A percentile compares a stretch with the other conserved stretches of the same genome.
phyloP scores from a whole-genome alignment of 1,284 basidiomycete genomes.

The Sporisorium iseilematis-ciliati region DNA sequence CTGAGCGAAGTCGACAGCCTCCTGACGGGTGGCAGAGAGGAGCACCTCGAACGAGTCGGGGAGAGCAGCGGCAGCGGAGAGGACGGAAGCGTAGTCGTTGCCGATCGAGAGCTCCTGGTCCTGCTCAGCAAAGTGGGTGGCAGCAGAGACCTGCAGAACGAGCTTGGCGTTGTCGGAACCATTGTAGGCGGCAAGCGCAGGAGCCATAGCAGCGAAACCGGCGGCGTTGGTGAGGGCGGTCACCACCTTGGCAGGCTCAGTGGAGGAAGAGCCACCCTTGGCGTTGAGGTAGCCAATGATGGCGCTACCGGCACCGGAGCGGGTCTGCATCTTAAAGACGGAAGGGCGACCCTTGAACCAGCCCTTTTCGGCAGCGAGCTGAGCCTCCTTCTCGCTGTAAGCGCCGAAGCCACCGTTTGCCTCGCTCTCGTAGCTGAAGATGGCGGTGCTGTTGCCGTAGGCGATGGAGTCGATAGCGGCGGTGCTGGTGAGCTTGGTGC shows the following conservation, averaged over 20 bases:
- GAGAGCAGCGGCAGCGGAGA: conserved; percentile 61
- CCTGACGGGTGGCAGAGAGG: conserved; percentile 62
- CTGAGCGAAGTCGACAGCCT: conserved; percentile 65
- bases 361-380: conserved; percentile 39
- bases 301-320: conserved; percentile 76
- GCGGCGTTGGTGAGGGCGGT: conserved; percentile 66
- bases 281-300: conserved; percentile 65
- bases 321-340: conserved; percentile 68
- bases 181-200: conserved; percentile 57
- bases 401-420: conserved; percentile 64
- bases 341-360: conserved; percentile 54
- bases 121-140: conserved; percentile 55
- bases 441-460: conserved; percentile 61
- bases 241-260: conserved; percentile 52
- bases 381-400: conserved; percentile 60
- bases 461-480: conserved; percentile 64
- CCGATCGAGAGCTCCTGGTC: conserved; percentile 52
- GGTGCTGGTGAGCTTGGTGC: conserved; percentile 52
- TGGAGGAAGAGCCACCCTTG: conserved; percentile 48
- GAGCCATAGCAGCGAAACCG: conserved; percentile 66
- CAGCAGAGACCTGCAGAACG: conserved; percentile 67
- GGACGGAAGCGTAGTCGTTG: conserved; percentile 68
- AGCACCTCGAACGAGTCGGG: conserved; percentile 62
- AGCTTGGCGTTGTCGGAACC: conserved; percentile 56
- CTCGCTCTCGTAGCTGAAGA: conserved; percentile 68